Base-by-base conservation (phyloP, 169 alveolate species). In the Theileria equi region DNA sequence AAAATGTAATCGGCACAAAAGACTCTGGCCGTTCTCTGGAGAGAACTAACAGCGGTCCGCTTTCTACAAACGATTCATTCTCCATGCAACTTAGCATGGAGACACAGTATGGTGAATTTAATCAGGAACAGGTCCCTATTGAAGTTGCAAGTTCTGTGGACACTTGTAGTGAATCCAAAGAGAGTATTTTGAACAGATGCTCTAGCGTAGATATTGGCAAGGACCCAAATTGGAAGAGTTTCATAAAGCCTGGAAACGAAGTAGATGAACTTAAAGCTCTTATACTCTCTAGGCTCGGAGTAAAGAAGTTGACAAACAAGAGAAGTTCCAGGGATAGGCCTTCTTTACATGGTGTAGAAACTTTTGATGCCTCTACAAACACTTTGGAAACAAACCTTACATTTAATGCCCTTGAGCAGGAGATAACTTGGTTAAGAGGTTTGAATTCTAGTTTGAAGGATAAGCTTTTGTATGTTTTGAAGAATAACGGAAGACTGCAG, bases 201-300 rank as follows among this genome's bases (percentile, higher is more conserved):
- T n/a, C n/a, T n/a, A n/a, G n/a, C n/a, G n/a, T n/a, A n/a, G n/a
- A n/a, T n/a, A n/a, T n/a, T n/a, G n/a, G n/a, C n/a, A n/a, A n/a
- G n/a, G 71, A 54, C 11, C 57, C 25, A 13, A 62, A 67, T 21
- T 67, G 79, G 79, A 47, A 58, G 13, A 67, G 79, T n/a, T 55
- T 67, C 73, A 67, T 67, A 63, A 57, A 55, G 43, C 79, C 79
- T 0, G 69, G 61, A 0, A 52, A 67, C 16, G 11, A 59, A 2
- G 58, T 31, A 19, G 71, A 58, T 34, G 79, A 67, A 29, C 1
- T 67, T 1, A 35, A 57, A 4, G 5, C 25, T 17, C 70, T 55
- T 25, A 31, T 67, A 25, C 52, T 67, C 31, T 50, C 52, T 6
- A 52, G 79, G 36, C 36, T 67, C 4, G 79, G 79, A 2, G 34